A percentile compares a stretch with the other conserved stretches of the same genome.
Evolutionary conservation across 139 green algal genomes (phyloP).

Genomic region (Pleodorina starrii): DNA sequence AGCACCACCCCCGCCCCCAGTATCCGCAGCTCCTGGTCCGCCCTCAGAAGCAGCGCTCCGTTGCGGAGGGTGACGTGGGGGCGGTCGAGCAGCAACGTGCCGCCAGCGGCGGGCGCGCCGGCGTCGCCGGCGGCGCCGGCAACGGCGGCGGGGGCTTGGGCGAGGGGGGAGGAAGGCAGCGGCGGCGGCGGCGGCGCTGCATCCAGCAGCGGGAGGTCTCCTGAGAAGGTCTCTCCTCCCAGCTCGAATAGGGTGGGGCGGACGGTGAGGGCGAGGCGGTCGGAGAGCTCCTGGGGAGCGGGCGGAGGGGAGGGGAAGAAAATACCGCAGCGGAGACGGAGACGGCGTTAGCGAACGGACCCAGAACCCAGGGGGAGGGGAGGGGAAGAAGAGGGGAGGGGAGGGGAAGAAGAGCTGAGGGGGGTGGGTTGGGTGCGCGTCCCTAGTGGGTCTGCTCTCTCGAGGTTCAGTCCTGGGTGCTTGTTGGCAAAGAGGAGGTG

Average conservation of each 20-base stretch:
- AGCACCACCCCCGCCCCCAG: neutral
- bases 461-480: no score
- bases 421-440: no score
- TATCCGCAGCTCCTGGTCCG: slow-evolving; percentile 21
- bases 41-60: neutral
- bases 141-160: neutral
- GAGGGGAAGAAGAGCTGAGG: no score
- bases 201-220: neutral
- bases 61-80: slow-evolving; percentile 29
- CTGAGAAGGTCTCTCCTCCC: neutral
- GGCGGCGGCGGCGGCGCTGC: neutral
- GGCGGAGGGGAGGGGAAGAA: no score
- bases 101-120: neutral
- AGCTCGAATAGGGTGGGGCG: slow-evolving; percentile 30
- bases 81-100: neutral
- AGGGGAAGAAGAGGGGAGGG: no score
- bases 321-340: no score
- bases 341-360: no score
- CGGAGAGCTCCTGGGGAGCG: neutral
- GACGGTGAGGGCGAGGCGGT: neutral
- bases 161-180: no score
- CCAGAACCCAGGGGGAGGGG: no score
- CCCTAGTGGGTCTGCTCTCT: no score
- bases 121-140: neutral
- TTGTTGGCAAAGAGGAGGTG: no score